Evolutionary conservation across 1,139 yeast genomes (phyloP).

Genomic region (Suhomyces bribrorum): DNA sequence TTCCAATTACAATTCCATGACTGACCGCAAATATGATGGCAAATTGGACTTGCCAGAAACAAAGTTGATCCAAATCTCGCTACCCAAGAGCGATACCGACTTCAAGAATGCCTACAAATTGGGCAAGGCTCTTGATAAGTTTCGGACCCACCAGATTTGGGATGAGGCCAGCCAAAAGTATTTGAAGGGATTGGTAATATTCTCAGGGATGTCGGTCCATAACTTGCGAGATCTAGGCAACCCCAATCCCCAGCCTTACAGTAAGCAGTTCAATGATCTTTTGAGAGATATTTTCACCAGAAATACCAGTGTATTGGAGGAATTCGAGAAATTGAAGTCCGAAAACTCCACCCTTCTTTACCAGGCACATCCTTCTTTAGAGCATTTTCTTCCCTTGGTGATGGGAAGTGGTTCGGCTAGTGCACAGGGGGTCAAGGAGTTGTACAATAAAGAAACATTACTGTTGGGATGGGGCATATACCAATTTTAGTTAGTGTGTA

Average conservation of each 20-base stretch:
- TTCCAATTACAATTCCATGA: constrained; percentile 34
- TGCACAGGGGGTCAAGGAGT: constrained; percentile 38
- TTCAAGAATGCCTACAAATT: constrained; percentile 53
- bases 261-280: constrained; percentile 40
- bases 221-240: constrained; percentile 59
- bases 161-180: constrained; percentile 27
- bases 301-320: constrained; percentile 23
- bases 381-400: constrained; percentile 69
- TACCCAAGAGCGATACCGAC: constrained; percentile 48
- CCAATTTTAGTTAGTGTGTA: no score
- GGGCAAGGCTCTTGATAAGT: constrained; percentile 55
- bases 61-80: constrained; percentile 58
- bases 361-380: constrained; percentile 71
- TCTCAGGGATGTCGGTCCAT: constrained; percentile 82
- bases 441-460: constrained; percentile 45
- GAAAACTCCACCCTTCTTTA: constrained; percentile 37
- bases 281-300: constrained; percentile 33
- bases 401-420: constrained; percentile 64
- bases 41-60: constrained; percentile 52
- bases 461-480: constrained; percentile 73
- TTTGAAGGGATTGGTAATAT: constrained; percentile 51
- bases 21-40: constrained; percentile 24
- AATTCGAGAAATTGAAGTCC: constrained; percentile 34
- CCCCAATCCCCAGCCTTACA: constrained; percentile 56
- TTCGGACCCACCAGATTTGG: constrained; percentile 48